Percentiles rank a stretch among this genome's conserved stretches.
Evolutionary conservation across 306 rosid genomes (phyloP).

Genomic region (Purshia tridentata): DNA sequence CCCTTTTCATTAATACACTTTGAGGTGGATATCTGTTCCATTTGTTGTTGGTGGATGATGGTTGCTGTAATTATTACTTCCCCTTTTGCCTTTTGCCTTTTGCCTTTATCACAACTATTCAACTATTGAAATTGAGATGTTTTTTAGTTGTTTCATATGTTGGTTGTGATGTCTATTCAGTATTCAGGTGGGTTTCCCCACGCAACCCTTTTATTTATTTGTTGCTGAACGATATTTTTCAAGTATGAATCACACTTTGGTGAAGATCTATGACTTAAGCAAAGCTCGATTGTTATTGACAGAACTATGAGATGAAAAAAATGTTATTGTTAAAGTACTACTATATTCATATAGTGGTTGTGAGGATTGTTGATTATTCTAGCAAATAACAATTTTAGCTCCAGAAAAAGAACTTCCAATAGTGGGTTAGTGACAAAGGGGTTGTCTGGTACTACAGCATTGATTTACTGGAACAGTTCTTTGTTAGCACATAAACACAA

Average conservation of each 20-base stretch:
- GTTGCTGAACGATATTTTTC: background rate
- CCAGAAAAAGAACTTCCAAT: too few relatives aligned
- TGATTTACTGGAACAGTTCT: too few relatives aligned
- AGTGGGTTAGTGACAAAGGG: too few relatives aligned
- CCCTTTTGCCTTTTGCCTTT: conserved; percentile 21
- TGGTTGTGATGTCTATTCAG: conserved; percentile 37
- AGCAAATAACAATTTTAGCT: too few relatives aligned
- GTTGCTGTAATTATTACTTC: conserved; percentile 36
- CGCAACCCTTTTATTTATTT: conserved; percentile 22
- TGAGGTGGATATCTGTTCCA: conserved; percentile 30
- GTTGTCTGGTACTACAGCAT: too few relatives aligned
- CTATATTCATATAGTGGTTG: too few relatives aligned
- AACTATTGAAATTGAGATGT: conserved; percentile 34
- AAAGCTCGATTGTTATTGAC: background rate
- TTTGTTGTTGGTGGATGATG: conserved; percentile 21
- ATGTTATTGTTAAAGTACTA: too few relatives aligned
- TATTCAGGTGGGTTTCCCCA: conserved; percentile 32
- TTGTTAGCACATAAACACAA: too few relatives aligned
- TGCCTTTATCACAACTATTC: conserved; percentile 14
- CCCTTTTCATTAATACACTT: conserved; percentile 14
- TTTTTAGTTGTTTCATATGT: conserved; percentile 22
- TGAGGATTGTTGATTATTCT: too few relatives aligned
- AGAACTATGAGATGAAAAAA: too few relatives aligned
- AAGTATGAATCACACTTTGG: conserved; percentile 13
- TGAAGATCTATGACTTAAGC: conserved; percentile 25